Base-by-base conservation (phyloP, 108 stramenopile species). In the Discostella stelligeroides region DNA sequence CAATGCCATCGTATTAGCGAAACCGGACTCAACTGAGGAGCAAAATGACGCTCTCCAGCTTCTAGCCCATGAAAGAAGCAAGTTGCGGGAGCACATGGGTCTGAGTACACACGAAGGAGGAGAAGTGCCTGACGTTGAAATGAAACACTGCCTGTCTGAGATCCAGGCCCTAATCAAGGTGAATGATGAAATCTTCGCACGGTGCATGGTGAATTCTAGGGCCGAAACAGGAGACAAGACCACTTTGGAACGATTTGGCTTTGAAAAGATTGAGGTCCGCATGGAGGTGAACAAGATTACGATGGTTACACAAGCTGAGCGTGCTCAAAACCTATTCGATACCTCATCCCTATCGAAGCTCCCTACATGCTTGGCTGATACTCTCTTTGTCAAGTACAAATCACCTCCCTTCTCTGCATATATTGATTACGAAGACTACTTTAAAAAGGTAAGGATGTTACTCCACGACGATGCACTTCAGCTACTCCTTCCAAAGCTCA, bases 401-500 rank as follows among this genome's bases (percentile, higher is more conserved):
- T 5, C 5, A 3, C 5, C 34, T 6, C 34, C 34, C 34, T 34
- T 5, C 3, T 34, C 34, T 34, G 34, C 34, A 6, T 34, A 34
- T 6, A 34, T 34, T 34, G 34, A 34, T 34, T 34, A 34, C 34
- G 34, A 3, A 5, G 34, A 34, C 34, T 34, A 34, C 34, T 34
- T 34, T 34, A 34, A 34, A 6, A 34, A 34, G 34, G 34, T 6
- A 34, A 34, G 3, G 34, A 34, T 34, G 34, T 34, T 34, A 6
- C 34, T 34, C 34, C 34, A 34, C 6, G 34, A 34, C 3, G 34
- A 34, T 34, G 34, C 34, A 6, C 34, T 34, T 34, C 3, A 34
- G 34, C 7, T 49, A 4, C 24, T 54, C 27, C 53, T 54, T 25
- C 53, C 53, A 0, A 25, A 54, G 53, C 53, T 54, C 25, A 54